Percentiles rank a stretch among this genome's conserved stretches.
These are phyloP conservation scores for Handroanthus guayacan DNA, from an alignment of 257 asterid species.

Conservation along the genomic window DNA sequence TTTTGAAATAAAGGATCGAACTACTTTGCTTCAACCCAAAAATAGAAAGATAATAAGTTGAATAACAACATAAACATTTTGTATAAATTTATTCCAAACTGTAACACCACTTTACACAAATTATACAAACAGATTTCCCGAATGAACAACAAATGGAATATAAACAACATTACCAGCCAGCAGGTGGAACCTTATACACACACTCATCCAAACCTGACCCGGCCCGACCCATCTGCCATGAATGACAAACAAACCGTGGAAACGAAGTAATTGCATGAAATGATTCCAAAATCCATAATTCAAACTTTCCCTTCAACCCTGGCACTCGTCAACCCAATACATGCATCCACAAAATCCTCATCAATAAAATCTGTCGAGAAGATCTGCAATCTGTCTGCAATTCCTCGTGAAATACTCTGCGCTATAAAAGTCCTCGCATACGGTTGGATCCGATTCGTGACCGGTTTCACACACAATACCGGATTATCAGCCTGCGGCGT, in stretches of 20 bases:
- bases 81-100: slow-evolving; percentile 18
- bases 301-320: slow-evolving; percentile 67
- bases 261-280: neutral
- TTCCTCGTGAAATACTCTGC: slow-evolving; percentile 53
- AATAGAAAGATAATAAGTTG: neutral
- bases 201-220: neutral
- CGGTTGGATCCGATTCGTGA: slow-evolving; percentile 72
- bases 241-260: neutral
- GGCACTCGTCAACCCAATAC: slow-evolving; percentile 72
- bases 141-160: neutral
- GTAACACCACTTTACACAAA: slow-evolving; percentile 18
- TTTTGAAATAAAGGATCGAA: too few species aligned
- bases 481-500: slow-evolving; percentile 95
- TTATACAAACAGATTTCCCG: slow-evolving; percentile 8
- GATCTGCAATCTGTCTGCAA: slow-evolving; percentile 68
- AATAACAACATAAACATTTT: neutral
- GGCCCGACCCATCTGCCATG: slow-evolving; percentile 14
- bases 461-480: slow-evolving; percentile 76
- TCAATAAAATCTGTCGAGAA: slow-evolving; percentile 84
- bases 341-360: slow-evolving; percentile 91
- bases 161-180: slow-evolving; percentile 10
- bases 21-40: neutral
- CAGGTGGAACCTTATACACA: neutral
- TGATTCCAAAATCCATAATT: neutral
- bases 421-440: slow-evolving; percentile 75